Base-by-base conservation (phyloP, 192 early-diverging fungal genomes). In the Coemansia asiatica region DNA sequence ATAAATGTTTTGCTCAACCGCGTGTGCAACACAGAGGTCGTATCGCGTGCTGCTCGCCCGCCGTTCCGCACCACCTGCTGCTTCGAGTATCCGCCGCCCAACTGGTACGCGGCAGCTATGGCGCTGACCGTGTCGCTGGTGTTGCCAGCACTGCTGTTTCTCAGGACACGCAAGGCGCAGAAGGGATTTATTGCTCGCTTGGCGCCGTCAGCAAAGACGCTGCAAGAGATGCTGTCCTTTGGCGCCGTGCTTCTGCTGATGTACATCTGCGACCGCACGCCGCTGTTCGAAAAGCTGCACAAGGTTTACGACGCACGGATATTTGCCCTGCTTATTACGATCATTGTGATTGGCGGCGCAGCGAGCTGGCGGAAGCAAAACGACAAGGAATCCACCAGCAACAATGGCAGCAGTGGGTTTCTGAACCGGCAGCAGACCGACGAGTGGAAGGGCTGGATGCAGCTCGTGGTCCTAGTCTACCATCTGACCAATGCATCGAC, bases 391-490 rank as follows among this genome's bases (percentile, higher is more conserved):
- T 38, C 7, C 31, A 51, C 1, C 31, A 33, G 31, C 31, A 33
- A 33, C 31, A 33, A 33, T 8, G 31, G 31, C 31, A 80, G 83
- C 59, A 56, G 64, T 9, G 81, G 79, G 12, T 93, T 93, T 64
- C 67, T 93, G 60, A 88, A 86, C 67, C 85, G 91, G 29, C 84
- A 88, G 58, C 90, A 91, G 69, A 93, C 91, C 9, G 90, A 93
- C 56, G 91, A 93, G 71, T 93, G 91, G 91, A 90, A 90, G 66
- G 91, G 91, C 0, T 93, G 91, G 91, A 93, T 93, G 91, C 91
- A 93, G 79, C 66, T 91, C 2, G 56, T 80, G 18, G 86, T 89
- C 46, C 71, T 90, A 23, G 74, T 87, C 12, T 93, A 93, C 67
- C 91, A 93, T 67, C 85, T 87, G 66, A 72, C 85, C 48, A 89